Conservation (phyloP, 2,329 filamentous ascomycete genomes). For the Dryadomyces quercus-mongolicae region DNA sequence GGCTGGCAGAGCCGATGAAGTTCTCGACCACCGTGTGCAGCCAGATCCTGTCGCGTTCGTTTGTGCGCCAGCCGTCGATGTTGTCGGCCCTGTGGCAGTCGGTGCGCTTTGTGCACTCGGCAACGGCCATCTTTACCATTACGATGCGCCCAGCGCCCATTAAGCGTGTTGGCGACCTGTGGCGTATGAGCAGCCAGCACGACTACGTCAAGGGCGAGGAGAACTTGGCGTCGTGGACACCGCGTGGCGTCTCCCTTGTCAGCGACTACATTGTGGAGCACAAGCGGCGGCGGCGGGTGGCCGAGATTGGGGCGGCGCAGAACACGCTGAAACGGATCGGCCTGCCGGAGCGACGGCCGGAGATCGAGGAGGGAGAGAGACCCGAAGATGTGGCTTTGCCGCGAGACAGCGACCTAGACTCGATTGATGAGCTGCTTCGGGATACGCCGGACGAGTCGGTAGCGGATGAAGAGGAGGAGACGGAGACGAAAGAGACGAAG, state of each 20-base stretch:
- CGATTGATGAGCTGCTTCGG: slow-evolving; percentile 45
- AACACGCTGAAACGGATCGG: slow-evolving; percentile 50
- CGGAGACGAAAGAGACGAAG: background rate
- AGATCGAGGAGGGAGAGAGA: slow-evolving; percentile 15
- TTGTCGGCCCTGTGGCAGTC: slow-evolving; percentile 80
- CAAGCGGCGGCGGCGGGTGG: slow-evolving; percentile 60
- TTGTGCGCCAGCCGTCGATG: slow-evolving; percentile 76
- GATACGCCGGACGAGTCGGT: slow-evolving; percentile 41
- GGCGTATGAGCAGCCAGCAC: slow-evolving; percentile 90
- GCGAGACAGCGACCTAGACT: slow-evolving; percentile 26
- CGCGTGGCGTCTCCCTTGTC: slow-evolving; percentile 82
- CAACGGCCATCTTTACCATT: slow-evolving; percentile 75
- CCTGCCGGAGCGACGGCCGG: slow-evolving; percentile 26
- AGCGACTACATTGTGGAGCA: slow-evolving; percentile 69
- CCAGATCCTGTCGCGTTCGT: slow-evolving; percentile 73
- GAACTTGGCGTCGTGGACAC: slow-evolving; percentile 70
- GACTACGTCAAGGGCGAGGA: slow-evolving; percentile 97
- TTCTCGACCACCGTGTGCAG: slow-evolving; percentile 73
- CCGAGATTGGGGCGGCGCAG: slow-evolving; percentile 69
- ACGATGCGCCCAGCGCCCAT: slow-evolving; percentile 79
- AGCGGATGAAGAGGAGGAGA: background rate
- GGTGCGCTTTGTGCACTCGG: slow-evolving; percentile 75
- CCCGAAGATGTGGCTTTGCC: background rate
- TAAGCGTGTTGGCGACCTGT: slow-evolving; percentile 83
- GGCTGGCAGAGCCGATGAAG: slow-evolving; percentile 75